Evolutionary conservation across 106 monocot species (phyloP).

Genomic region (Dendrobium officinale): DNA sequence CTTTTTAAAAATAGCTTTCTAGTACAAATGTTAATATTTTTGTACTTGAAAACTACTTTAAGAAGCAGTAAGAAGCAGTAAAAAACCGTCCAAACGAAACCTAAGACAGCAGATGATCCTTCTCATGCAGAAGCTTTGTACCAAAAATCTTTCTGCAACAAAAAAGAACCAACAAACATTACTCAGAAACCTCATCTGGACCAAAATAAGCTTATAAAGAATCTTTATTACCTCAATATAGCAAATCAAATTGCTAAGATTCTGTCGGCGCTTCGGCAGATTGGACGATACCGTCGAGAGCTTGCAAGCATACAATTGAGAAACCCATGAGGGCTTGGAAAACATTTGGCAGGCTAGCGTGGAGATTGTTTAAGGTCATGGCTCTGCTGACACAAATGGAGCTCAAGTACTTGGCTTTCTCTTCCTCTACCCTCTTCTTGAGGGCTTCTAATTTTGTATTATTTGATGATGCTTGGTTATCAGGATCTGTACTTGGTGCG

Average conservation of each 20-base stretch:
- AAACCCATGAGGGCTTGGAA: slow-evolving; percentile 86
- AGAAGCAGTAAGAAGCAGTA: no score
- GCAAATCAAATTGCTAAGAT: background rate
- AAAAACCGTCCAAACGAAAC: no score
- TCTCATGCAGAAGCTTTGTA: background rate
- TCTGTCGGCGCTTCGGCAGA: background rate
- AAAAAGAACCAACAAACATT: background rate
- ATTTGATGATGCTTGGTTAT: slow-evolving; percentile 10
- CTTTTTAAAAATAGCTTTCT: no score
- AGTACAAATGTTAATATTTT: no score
- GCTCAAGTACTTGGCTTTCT: slow-evolving; percentile 51
- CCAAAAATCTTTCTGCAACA: background rate
- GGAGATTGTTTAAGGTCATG: slow-evolving; percentile 70
- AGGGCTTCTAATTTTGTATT: slow-evolving; percentile 40
- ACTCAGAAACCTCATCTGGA: background rate
- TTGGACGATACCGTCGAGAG: slow-evolving; percentile 37
- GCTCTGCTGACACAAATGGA: slow-evolving; percentile 57
- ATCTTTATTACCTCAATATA: background rate
- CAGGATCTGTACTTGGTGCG: background rate
- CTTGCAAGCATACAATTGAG: slow-evolving; percentile 44
- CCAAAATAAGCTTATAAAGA: background rate
- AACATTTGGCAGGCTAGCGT: slow-evolving; percentile 76
- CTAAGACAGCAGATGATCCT: background rate
- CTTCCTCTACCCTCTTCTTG: slow-evolving; percentile 61
- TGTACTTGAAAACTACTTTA: no score